Evolutionary conservation across 768 basidiomycete species (phyloP).

Genomic region (Scleroderma bovista): DNA sequence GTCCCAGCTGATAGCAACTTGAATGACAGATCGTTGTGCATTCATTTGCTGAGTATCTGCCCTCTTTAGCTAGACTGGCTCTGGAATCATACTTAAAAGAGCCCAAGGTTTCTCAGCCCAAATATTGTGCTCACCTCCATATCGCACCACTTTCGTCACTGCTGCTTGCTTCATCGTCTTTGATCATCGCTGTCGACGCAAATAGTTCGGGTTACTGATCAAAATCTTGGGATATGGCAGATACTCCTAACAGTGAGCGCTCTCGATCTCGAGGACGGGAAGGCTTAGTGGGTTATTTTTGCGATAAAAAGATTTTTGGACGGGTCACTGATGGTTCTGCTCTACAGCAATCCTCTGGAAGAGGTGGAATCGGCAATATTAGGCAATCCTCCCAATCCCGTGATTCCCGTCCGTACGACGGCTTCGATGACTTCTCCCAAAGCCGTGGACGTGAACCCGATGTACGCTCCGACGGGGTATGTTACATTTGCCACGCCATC

Average conservation of each 20-base stretch:
- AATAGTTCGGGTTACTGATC: too few species aligned
- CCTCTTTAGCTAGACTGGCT: too few species aligned
- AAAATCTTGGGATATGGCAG: constrained; percentile 26
- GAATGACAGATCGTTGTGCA: too few species aligned
- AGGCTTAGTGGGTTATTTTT: constrained; percentile 39
- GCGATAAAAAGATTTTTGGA: too few species aligned
- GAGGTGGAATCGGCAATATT: constrained; percentile 70
- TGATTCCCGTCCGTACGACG: constrained; percentile 36
- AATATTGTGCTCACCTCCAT: not conserved
- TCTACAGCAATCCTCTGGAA: constrained; percentile 50
- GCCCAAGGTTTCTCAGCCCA: too few species aligned
- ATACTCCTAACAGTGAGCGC: constrained; percentile 23
- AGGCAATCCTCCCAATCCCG: constrained; percentile 42
- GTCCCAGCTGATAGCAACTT: not conserved
- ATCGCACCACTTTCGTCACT: too few species aligned
- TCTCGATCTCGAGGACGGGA: constrained; percentile 59
- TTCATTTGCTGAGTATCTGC: too few species aligned
- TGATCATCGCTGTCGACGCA: too few species aligned
- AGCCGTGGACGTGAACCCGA: constrained; percentile 59
- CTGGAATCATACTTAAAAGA: not conserved
- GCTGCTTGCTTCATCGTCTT: too few species aligned
- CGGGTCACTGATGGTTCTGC: not conserved
- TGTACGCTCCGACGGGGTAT: constrained; percentile 32
- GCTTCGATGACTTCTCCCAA: constrained; percentile 51
- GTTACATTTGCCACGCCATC: constrained; percentile 5